A percentile compares a stretch with the other conserved stretches of the same genome.
These are phyloP conservation scores for Salix brachista DNA, from an alignment of 345 rosid species.

Conservation along the genomic window DNA sequence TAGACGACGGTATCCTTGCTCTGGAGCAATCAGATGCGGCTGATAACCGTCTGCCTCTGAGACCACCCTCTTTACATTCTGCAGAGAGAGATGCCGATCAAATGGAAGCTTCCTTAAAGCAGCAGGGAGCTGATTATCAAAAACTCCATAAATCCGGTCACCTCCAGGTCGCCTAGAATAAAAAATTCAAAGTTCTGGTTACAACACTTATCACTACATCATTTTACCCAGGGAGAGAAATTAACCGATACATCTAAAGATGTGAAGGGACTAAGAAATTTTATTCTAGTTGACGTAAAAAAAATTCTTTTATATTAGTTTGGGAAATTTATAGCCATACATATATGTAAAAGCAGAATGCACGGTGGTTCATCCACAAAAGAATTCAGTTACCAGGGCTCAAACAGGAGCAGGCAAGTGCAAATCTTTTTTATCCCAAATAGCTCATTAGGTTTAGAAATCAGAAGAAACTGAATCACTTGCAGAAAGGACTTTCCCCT, in stretches of 20 bases:
- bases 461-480: neutral
- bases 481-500: neutral
- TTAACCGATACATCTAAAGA: neutral
- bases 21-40: slow-evolving; percentile 42
- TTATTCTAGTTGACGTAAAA: neutral
- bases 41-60: slow-evolving; percentile 43
- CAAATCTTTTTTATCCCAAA: neutral
- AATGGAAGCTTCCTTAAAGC: slow-evolving; percentile 43
- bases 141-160: slow-evolving; percentile 40
- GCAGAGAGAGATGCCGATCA: slow-evolving; percentile 36
- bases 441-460: neutral
- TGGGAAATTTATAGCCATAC: neutral
- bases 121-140: slow-evolving; percentile 44
- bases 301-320: neutral
- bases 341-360: neutral
- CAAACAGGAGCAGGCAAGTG: neutral
- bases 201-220: neutral
- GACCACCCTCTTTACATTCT: slow-evolving; percentile 36
- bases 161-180: slow-evolving; percentile 36
- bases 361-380: neutral
- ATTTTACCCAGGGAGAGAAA: neutral
- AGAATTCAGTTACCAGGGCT: neutral
- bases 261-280: neutral
- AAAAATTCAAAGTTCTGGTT: neutral
- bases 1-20: slow-evolving; percentile 40